Percentiles rank a stretch among this genome's conserved stretches.
These are phyloP conservation scores for Amaranthus hypochondriacus DNA, from an alignment of 148 eudicot genomes.

Conservation along the genomic window DNA sequence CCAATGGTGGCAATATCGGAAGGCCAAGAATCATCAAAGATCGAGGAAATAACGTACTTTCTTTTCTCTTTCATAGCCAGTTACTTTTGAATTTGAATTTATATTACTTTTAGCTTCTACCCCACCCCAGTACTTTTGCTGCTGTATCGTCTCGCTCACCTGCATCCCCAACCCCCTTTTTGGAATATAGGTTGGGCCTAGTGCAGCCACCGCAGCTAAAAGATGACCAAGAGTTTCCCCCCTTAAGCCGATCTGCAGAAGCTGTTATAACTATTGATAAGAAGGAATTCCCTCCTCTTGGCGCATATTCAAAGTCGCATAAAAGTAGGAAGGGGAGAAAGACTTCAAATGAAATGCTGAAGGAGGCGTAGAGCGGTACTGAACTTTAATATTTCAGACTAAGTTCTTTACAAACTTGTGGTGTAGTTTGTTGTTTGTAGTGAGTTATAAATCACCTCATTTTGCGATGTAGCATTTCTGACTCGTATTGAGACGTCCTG, in stretches of 20 bases:
- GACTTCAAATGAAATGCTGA: not conserved
- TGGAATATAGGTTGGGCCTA: conserved; percentile 23
- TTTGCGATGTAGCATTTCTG: too few relatives aligned
- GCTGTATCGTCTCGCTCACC: not conserved
- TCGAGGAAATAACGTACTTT: conserved; percentile 23
- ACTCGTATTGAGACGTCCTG: too few relatives aligned
- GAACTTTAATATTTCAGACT: too few relatives aligned
- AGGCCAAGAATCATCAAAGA: conserved; percentile 15
- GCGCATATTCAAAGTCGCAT: conserved; percentile 3
- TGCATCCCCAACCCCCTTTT: not conserved
- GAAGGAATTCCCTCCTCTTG: conserved; percentile 37
- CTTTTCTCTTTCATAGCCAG: not conserved
- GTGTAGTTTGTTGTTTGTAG: too few relatives aligned
- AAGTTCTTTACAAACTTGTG: too few relatives aligned
- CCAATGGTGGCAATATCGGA: not conserved
- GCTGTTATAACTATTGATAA: conserved; percentile 15
- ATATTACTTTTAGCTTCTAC: too few relatives aligned
- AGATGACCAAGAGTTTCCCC: conserved; percentile 33
- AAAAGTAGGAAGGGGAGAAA: conserved; percentile 16
- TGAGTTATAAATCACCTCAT: too few relatives aligned
- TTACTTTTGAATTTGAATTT: not conserved
- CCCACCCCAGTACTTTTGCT: not conserved
- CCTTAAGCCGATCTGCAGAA: conserved; percentile 13
- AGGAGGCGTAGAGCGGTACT: too few relatives aligned
- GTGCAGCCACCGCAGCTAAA: conserved; percentile 24